Evolutionary conservation across 2,329 filamentous ascomycete species (phyloP), one percentile per base, ranked within the genome.

Genomic region (Neocatenulostroma microsporum): DNA sequence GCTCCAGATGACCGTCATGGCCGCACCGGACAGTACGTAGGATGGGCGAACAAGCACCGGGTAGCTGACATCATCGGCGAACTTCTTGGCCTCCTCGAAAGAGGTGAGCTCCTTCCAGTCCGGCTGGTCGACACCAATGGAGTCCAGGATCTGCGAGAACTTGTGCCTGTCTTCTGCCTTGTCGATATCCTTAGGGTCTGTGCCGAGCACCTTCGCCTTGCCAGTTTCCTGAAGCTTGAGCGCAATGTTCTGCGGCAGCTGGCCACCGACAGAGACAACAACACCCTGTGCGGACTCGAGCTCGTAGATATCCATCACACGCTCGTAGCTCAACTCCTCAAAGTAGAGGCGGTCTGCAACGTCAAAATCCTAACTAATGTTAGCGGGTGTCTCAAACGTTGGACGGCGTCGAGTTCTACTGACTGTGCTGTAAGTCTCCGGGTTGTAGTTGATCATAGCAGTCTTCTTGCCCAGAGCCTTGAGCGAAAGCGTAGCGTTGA

Each of bases 81-180:
- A 98, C 45, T 74, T 69, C 67, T 88, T 82, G n/a, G 88, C 91
- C 14, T 84, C 91, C 44, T 81, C 69, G 44, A 89, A 84, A 12
- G 85, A 95, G 20, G 84, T 94, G 25, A 96, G 78, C 62, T 98
- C 91, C 66, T 94, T 94, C 91, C 91, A 98, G 8, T 86, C 87
- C 23, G 91, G 91, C 67, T 98, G 91, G 60, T 96, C 89, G 38
- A 98, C 80, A 41, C 88, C 89, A 53, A 96, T 95, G 62, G 84
- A 93, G 63, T 98, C 91, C 30, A 98, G 74, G 47, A 96, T 96
- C 55, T 88, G 83, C 15, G 89, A 95, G 72, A 98, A 98, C 65
- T 98, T 96, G 64, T 96, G 88, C 58, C 91, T 80, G 62, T 98
- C 88, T 66, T 98, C 91, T 30, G 91, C 91, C 70, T 88, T 93